Evolutionary conservation across 2,329 filamentous ascomycete species (phyloP).

Genomic region (Cordyceps pruinosa): DNA sequence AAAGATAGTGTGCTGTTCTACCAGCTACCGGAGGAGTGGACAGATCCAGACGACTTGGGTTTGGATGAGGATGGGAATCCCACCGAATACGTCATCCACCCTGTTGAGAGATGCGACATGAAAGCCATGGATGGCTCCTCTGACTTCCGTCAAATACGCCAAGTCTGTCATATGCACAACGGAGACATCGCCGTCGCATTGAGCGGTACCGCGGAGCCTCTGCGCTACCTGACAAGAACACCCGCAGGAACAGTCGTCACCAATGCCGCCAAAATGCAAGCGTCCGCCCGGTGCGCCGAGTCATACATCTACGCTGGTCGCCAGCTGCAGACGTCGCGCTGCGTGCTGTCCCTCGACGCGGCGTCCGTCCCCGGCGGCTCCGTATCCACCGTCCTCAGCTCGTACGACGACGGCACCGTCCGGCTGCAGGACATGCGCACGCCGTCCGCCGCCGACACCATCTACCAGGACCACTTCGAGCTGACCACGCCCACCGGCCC

Average conservation of each 20-base stretch:
- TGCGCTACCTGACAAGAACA: constrained; percentile 33
- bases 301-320: constrained; percentile 3
- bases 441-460: constrained; percentile 31
- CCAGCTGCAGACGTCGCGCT: constrained; percentile 20
- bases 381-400: constrained; percentile 31
- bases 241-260: constrained; percentile 30
- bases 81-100: not conserved
- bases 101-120: not conserved
- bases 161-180: not conserved
- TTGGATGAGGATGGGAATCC: not conserved
- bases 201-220: constrained; percentile 21
- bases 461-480: constrained; percentile 42
- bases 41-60: not conserved
- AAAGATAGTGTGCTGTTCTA: constrained; percentile 15
- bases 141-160: not conserved
- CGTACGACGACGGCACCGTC: constrained; percentile 39
- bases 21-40: constrained; percentile 1
- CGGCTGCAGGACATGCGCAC: constrained; percentile 33
- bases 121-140: not conserved
- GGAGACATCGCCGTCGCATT: not conserved
- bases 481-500: constrained; percentile 30
- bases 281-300: not conserved
- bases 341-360: constrained; percentile 31
- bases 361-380: constrained; percentile 18
- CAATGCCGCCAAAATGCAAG: constrained; percentile 24